Evolutionary conservation across 2,329 filamentous ascomycete genomes (phyloP).

Genomic region (Aaosphaeria pasadenensis): DNA sequence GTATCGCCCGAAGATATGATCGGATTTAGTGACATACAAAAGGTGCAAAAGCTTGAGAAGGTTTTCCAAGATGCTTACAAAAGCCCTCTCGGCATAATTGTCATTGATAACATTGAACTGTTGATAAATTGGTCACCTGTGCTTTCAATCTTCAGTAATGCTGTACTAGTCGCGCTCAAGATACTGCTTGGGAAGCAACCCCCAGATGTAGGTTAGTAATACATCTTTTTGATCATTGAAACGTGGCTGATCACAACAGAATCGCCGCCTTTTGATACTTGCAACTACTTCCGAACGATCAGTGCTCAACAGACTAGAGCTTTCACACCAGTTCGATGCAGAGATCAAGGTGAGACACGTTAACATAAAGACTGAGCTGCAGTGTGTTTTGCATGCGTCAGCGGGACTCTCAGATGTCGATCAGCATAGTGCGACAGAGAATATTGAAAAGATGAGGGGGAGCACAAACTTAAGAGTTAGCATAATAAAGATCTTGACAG

Average conservation of each 20-base stretch:
- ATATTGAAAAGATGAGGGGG: constrained; percentile 64
- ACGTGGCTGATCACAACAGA: constrained; percentile 41
- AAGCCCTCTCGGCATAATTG: constrained; percentile 81
- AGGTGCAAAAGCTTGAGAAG: constrained; percentile 83
- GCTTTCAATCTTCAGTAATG: constrained; percentile 82
- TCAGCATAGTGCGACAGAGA: constrained; percentile 55
- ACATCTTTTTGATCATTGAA: not conserved
- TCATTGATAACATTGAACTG: constrained; percentile 88
- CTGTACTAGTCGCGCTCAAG: constrained; percentile 74
- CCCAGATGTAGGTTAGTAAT: constrained; percentile 57
- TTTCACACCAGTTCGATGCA: constrained; percentile 75
- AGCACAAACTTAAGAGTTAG: constrained; percentile 74
- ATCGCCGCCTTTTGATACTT: constrained; percentile 79
- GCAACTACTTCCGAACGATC: constrained; percentile 83
- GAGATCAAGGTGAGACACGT: constrained; percentile 82
- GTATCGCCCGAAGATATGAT: constrained; percentile 81
- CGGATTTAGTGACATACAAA: constrained; percentile 82
- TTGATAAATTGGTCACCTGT: constrained; percentile 94
- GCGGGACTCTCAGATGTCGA: constrained; percentile 56
- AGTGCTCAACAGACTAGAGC: constrained; percentile 76
- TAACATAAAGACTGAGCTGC: constrained; percentile 63
- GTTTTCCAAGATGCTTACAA: constrained; percentile 94
- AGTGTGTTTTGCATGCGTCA: constrained; percentile 64
- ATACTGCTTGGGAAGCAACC: constrained; percentile 74
- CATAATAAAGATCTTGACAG: constrained; percentile 72